Base-by-base conservation (phyloP, 164 flowering plant species). In the Echeveria elegans region DNA sequence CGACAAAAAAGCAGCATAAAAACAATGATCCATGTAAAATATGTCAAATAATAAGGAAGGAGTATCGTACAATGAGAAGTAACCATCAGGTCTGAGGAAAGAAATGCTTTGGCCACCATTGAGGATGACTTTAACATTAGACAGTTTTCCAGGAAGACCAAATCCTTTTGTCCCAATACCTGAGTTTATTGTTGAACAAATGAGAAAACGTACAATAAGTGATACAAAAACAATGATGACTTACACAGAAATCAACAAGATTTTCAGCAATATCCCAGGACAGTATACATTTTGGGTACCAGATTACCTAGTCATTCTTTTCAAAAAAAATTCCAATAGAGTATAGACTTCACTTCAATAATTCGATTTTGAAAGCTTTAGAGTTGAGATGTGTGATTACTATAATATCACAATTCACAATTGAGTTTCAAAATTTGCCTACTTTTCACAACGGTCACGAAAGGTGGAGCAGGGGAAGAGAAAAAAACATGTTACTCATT, bases 51-150 rank as follows among this genome's bases (percentile, higher is more conserved):
- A 65, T 28, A 6, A 11, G 1, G 43, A 19, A 52, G 64, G 18
- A 52, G 10, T 36, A 81, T 97, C 96, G 88, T 95, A 95, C 99
- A 95, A 92, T 66, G 97, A 85, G 75, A 95, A 95, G 75, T 87
- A 95, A 73, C 97, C 97, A 78, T 92, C 97, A 29, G 97, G 96
- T 73, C 86, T 86, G 45, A 86, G 79, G 69, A 92, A 92, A 61
- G 97, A 81, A 71, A 86, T 82, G 58, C 75, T 82, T 70, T 92
- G 82, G 62, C 99, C 99, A 61, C 94, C 97, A 78, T 95, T 95
- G 30, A 95, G 90, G 32, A 92, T 73, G 59, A 95, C 81, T 78
- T 90, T 88, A 56, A 76, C 77, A 82, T 95, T 82, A 71, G 92
- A 76, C 31, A 73, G 9, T 76, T 88, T 87, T 34, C 81, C 87